A percentile compares a stretch with the other conserved stretches of the same genome.
phyloP scores from a whole-genome alignment of 1,284 basidiomycete genomes.

The Ganoderma meredithae region DNA sequence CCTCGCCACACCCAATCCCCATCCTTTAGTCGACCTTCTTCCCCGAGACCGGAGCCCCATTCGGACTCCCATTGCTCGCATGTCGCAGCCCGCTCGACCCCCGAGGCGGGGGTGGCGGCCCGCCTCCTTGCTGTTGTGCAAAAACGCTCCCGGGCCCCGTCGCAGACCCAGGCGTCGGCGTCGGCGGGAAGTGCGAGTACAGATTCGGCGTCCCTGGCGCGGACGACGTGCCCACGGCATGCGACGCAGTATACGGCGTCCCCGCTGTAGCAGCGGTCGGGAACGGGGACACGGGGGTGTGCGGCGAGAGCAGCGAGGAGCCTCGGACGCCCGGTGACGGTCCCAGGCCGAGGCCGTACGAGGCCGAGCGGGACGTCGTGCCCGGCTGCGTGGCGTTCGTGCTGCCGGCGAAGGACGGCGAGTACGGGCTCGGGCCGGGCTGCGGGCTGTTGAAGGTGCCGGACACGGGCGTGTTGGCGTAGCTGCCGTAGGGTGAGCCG shows the following conservation, averaged over 20 bases:
- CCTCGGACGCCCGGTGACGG: slow-evolving; percentile 29
- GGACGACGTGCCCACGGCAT: slow-evolving; percentile 23
- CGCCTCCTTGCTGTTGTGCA: slow-evolving; percentile 35
- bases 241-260: slow-evolving; percentile 35
- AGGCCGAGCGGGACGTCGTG: slow-evolving; percentile 34
- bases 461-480: slow-evolving; percentile 48
- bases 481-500: slow-evolving; percentile 47
- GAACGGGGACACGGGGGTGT: slow-evolving; percentile 28
- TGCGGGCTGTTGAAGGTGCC: slow-evolving; percentile 45
- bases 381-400: slow-evolving; percentile 41
- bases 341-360: slow-evolving; percentile 45
- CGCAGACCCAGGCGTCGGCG: slow-evolving; percentile 43
- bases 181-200: slow-evolving; percentile 47
- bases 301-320: slow-evolving; percentile 21
- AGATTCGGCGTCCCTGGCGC: slow-evolving; percentile 36
- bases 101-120: slow-evolving; percentile 36
- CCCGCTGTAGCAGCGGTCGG: slow-evolving; percentile 38
- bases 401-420: slow-evolving; percentile 28
- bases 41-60: slow-evolving; percentile 24
- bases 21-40: slow-evolving; percentile 54
- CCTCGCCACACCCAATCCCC: neutral
- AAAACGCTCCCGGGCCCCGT: slow-evolving; percentile 26
- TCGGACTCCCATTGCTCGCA: slow-evolving; percentile 28
- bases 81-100: slow-evolving; percentile 30
- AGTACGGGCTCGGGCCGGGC: slow-evolving; percentile 36